A percentile compares a stretch with the other conserved stretches of the same genome.
phyloP scores from a whole-genome alignment of 148 eudicot species.

The Simmondsia chinensis region DNA sequence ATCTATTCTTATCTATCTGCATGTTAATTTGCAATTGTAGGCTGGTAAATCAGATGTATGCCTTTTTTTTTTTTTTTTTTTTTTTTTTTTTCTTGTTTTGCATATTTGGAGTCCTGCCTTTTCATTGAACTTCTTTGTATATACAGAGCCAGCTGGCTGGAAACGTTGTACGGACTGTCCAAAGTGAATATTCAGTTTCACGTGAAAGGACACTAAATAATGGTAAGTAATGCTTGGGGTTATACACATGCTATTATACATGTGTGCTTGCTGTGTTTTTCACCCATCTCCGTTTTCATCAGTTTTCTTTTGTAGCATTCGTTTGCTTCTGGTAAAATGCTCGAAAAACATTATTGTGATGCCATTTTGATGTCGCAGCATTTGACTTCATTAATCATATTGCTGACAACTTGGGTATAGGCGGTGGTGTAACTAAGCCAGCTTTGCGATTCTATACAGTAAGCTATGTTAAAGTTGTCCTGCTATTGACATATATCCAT shows the following conservation, averaged over 20 bases:
- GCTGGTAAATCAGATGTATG: too few species aligned
- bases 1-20: too few species aligned
- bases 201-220: constrained; percentile 48
- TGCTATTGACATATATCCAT: neutral
- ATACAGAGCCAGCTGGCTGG: constrained; percentile 47
- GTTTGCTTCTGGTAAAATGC: neutral
- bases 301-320: neutral
- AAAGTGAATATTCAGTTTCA: constrained; percentile 38
- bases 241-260: neutral
- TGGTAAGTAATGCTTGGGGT: constrained; percentile 29
- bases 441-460: constrained; percentile 50
- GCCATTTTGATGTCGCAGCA: constrained; percentile 29
- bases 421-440: constrained; percentile 52
- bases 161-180: constrained; percentile 32
- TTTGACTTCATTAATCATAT: constrained; percentile 21
- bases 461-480: constrained; percentile 8
- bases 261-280: neutral
- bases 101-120: neutral
- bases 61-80: too few species aligned
- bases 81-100: neutral
- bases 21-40: too few species aligned
- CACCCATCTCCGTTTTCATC: neutral
- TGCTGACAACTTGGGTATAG: constrained; percentile 38
- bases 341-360: neutral
- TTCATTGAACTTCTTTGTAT: constrained; percentile 1